Evolutionary conservation across 768 basidiomycete genomes (phyloP).

Genomic region (Tulasnella calospora): DNA sequence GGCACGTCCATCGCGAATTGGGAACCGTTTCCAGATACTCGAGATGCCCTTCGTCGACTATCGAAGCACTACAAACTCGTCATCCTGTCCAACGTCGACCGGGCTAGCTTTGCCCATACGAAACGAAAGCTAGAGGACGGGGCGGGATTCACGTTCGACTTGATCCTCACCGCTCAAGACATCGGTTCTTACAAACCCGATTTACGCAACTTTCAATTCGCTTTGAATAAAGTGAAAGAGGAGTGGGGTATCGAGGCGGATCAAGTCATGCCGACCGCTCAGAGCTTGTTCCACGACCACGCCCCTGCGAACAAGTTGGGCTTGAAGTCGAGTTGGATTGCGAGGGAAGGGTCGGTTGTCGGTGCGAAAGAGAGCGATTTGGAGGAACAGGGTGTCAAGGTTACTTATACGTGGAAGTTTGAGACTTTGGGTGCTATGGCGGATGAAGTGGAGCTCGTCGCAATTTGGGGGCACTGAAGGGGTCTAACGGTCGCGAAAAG

Average conservation of each 20-base stretch:
- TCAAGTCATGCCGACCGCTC: slow-evolving; percentile 61
- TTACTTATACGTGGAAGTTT: slow-evolving; percentile 42
- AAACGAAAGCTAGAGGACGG: slow-evolving; percentile 2
- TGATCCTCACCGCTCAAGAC: neutral
- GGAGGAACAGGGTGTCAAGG: slow-evolving; percentile 23
- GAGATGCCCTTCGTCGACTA: slow-evolving; percentile 15
- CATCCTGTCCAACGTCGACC: slow-evolving; percentile 24
- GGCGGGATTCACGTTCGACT: slow-evolving; percentile 38
- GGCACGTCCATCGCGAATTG: slow-evolving; percentile 17
- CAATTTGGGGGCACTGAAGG: slow-evolving; percentile 32
- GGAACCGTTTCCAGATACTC: slow-evolving; percentile 24
- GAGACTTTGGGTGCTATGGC: slow-evolving; percentile 58
- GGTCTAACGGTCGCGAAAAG: neutral
- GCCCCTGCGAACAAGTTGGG: slow-evolving; percentile 55
- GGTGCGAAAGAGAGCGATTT: slow-evolving; percentile 38
- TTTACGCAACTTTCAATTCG: slow-evolving; percentile 49
- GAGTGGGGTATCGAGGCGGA: slow-evolving; percentile 41
- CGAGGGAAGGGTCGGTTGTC: slow-evolving; percentile 47
- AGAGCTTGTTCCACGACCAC: slow-evolving; percentile 63
- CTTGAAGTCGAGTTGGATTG: slow-evolving; percentile 61
- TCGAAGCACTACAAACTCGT: slow-evolving; percentile 25
- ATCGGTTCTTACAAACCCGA: slow-evolving; percentile 55
- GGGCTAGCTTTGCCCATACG: slow-evolving; percentile 9
- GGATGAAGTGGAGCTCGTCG: slow-evolving; percentile 50
- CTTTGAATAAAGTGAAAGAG: slow-evolving; percentile 44